Evolutionary conservation across 495 filamentous ascomycete species (phyloP), one percentile per base, ranked within the genome.

Genomic region (Xeromyces bisporus): DNA sequence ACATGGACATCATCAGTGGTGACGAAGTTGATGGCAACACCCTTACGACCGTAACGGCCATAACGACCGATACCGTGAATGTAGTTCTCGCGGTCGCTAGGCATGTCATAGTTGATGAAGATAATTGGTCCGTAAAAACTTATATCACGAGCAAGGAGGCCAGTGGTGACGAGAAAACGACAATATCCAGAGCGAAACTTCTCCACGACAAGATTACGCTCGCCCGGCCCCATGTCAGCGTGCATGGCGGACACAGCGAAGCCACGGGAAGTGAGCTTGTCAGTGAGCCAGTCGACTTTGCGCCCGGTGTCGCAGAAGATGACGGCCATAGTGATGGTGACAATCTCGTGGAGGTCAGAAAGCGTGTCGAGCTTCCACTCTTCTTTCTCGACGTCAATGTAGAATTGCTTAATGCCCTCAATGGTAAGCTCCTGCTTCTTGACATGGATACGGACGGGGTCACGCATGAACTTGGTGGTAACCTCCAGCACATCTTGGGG

Each of bases 1-100:
- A 97, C 96, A 54, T 89, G 85, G 43, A 97, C 89, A 66, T 97
- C 89, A 37, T 97, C 89, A 46, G 81, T 82, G 34, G 91, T 97
- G 53, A 97, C 89, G 60, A 97, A 97, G 77, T 97, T 97, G 71
- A 97, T 97, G 43, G 89, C 91, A 57, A 97, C 89, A 77, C 89
- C 89, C 73, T 97, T 97, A 53, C 89, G 81, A 56, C 89, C 89
- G 66, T 96, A 97, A 69, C 89, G 83, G 59, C 89, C 89, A 58
- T 84, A 82, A 67, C 89, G 85, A 68, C 89, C 89, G 51, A 97
- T 97, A 46, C 89, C 77, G 66, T 97, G 89, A 61, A 97, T 97
- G 77, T 97, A 97, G 71, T 97, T 97, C 66, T 97, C 89, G 52
- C 89, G 83, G 68, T 97, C 96, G 58, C 82, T 80, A 33, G 89